Base-by-base conservation (phyloP, 2,329 filamentous ascomycete species). In the Monilinia vaccinii-corymbosi region DNA sequence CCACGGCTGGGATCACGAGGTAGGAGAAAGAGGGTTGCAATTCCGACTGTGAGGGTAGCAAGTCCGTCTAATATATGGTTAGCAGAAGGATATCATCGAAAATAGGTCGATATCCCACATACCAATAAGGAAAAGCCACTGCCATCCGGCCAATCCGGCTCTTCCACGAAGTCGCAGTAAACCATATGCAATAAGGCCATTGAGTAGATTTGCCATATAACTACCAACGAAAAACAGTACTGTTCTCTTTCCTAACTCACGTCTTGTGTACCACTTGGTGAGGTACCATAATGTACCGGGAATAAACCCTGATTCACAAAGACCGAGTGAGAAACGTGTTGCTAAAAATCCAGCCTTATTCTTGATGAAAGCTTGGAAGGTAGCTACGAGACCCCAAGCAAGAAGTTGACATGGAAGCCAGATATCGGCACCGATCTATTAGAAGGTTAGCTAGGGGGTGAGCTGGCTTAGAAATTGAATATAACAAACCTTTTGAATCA, bases 71-170 rank as follows among this genome's bases (percentile, higher is more conserved):
- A 2, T 6, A 1, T 4, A n/a, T 42, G 6, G 21, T 52, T 52
- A 52, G 50, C 10, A 52, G 11, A 25, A 16, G 25, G n/a, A 9
- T 31, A 48, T 67, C 65, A 45, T 77, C 70, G 2, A 73, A 71
- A 53, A 14, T 10, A 21, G 14, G 3, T 16, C 6, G 13, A 25
- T 13, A 9, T 42, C 28, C 38, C 49, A 49, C 14, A 25, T 36
- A 52, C 56, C 56, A 44, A 58, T 31, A 18, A 58, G 56, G 58
- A 82, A 84, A 16, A 83, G 68, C 80, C 81, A 83, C 34, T 79
- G 73, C 81, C 82, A 85, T 3, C 82, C 82, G 58, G 76, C 77
- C 62, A 80, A 75, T 0, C 77, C 77, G 38, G 78, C 71, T 51
- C 76, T 67, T 21, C 81, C 81, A 38, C 80, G 75, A 69, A 83